Evolutionary conservation across 2,329 filamentous ascomycete species (phyloP).

Genomic region (Verticillium albo-atrum): DNA sequence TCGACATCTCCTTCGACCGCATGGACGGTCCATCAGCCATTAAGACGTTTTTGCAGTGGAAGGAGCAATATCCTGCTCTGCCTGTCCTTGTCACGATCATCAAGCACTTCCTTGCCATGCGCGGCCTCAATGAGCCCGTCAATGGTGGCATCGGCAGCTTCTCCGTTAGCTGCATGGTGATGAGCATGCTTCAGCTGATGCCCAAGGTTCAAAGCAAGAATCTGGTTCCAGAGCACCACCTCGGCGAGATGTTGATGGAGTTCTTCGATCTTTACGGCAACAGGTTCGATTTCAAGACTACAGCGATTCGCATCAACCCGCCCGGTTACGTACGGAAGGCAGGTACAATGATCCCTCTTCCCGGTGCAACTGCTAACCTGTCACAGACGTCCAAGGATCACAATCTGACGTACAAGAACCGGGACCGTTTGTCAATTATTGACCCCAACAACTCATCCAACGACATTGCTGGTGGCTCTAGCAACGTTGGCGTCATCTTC

Average conservation of each 20-base stretch:
- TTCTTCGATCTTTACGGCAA: conserved; percentile 91
- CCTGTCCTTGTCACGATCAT: conserved; percentile 79
- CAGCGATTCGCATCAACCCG: conserved; percentile 72
- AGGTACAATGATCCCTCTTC: conserved; percentile 17
- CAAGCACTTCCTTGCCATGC: conserved; percentile 90
- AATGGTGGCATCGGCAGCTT: conserved; percentile 92
- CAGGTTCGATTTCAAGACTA: conserved; percentile 63
- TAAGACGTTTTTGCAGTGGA: conserved; percentile 78
- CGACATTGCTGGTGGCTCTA: conserved; percentile 85
- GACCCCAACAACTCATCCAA: conserved; percentile 84
- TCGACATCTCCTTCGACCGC: conserved; percentile 96
- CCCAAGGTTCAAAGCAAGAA: conserved; percentile 62
- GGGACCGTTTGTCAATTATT: conserved; percentile 74
- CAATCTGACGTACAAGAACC: conserved; percentile 51
- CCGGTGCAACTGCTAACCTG: neutral
- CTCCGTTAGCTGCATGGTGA: conserved; percentile 87
- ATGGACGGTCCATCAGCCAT: conserved; percentile 75
- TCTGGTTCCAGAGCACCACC: conserved; percentile 58
- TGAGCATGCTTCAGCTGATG: conserved; percentile 80
- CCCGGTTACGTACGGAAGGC: conserved; percentile 77
- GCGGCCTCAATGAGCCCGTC: conserved; percentile 85
- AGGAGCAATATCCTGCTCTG: conserved; percentile 74
- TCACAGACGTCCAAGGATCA: neutral
- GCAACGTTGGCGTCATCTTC: conserved; percentile 63
- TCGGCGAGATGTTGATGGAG: conserved; percentile 77